Percentiles rank a stretch among this genome's conserved stretches.
These are phyloP conservation scores for Dictyostelium capitatum DNA, from an alignment of 78 protist species.

Conservation along the genomic window DNA sequence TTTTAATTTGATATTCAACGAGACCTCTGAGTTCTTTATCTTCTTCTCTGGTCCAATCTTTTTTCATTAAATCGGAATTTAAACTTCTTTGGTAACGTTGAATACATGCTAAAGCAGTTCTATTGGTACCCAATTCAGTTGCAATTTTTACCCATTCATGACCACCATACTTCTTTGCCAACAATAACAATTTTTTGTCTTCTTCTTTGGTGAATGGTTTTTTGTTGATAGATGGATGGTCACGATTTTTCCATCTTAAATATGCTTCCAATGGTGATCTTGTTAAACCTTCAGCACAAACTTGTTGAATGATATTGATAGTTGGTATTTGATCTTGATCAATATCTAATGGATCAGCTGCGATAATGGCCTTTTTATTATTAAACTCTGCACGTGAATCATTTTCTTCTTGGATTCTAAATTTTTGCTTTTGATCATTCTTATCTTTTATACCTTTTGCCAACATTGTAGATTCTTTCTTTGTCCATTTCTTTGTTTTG, in stretches of 20 bases:
- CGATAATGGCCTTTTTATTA: neutral
- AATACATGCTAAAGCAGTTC: slow-evolving; percentile 56
- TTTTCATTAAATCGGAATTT: slow-evolving; percentile 41
- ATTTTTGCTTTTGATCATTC: slow-evolving; percentile 33
- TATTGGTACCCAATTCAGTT: neutral
- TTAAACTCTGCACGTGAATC: slow-evolving; percentile 15
- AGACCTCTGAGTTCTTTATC: slow-evolving; percentile 34
- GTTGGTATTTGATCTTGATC: neutral
- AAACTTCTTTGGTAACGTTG: slow-evolving; percentile 69
- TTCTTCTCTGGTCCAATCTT: slow-evolving; percentile 76
- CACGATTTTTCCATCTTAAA: slow-evolving; percentile 64
- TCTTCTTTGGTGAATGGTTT: slow-evolving; percentile 75
- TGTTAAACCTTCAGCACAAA: slow-evolving; percentile 43
- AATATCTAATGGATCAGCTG: neutral
- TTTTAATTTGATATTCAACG: neutral
- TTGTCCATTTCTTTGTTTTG: slow-evolving; percentile 64
- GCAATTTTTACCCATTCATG: slow-evolving; percentile 55
- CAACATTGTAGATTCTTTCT: slow-evolving; percentile 4
- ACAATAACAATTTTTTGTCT: slow-evolving; percentile 39
- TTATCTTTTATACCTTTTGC: slow-evolving; percentile 54
- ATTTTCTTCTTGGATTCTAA: slow-evolving; percentile 15
- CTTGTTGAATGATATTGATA: slow-evolving; percentile 4
- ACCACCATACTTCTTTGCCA: slow-evolving; percentile 54
- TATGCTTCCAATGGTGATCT: slow-evolving; percentile 57
- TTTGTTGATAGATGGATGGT: slow-evolving; percentile 66